phyloP scores from a whole-genome alignment of 2,329 filamentous ascomycete species.

The Zymoseptoria brevis region DNA sequence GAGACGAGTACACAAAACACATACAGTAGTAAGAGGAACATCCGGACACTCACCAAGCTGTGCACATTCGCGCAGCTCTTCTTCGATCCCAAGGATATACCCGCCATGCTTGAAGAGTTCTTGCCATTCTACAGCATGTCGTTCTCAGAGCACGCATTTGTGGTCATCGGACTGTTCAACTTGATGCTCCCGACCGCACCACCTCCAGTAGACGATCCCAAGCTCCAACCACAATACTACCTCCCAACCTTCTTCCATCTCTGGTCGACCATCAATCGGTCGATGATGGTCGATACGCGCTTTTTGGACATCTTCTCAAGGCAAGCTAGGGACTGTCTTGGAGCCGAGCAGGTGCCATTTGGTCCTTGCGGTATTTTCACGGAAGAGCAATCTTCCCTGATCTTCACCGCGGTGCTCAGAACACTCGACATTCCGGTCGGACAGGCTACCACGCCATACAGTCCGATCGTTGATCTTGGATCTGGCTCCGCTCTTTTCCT shows the following conservation, averaged over 20 bases:
- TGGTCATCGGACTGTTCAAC: constrained; percentile 82
- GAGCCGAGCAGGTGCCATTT: constrained; percentile 68
- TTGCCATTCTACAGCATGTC: constrained; percentile 75
- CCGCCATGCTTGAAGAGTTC: constrained; percentile 54
- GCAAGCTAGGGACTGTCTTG: constrained; percentile 73
- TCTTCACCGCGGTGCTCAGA: constrained; percentile 85
- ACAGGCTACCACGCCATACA: constrained; percentile 89
- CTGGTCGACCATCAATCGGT: constrained; percentile 88
- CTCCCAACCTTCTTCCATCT: constrained; percentile 92
- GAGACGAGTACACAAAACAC: constrained; percentile 62
- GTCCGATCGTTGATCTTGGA: constrained; percentile 66
- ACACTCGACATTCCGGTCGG: constrained; percentile 93
- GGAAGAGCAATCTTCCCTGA: constrained; percentile 78
- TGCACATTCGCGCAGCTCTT: constrained; percentile 86
- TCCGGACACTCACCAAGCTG: constrained; percentile 74
- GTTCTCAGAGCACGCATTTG: constrained; percentile 83
- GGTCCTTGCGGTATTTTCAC: constrained; percentile 86
- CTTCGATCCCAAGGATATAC: constrained; percentile 81
- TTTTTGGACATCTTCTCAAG: constrained; percentile 87
- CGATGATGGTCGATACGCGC: constrained; percentile 75
- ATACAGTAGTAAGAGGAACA: constrained; percentile 50
- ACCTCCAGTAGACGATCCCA: constrained; percentile 59
- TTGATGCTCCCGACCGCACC: constrained; percentile 79
- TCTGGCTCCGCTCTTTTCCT: constrained; percentile 78
- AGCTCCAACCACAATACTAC: constrained; percentile 81